Conservation (phyloP, 305 asterid genomes). For the Fraxinus sp. region DNA sequence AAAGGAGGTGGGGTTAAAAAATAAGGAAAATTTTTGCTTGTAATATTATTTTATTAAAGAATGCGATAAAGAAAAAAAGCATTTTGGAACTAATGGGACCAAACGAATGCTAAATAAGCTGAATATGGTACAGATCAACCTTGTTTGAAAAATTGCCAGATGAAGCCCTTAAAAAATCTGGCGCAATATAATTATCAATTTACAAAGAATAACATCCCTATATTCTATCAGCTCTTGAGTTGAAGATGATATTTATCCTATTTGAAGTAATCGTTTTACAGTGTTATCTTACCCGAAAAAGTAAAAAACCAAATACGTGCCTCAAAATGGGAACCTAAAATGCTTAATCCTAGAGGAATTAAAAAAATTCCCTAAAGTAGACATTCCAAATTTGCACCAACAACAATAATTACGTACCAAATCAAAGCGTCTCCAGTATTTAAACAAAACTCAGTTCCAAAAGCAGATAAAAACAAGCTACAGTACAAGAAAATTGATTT, state of each 20-base stretch:
- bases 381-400: slow-evolving; percentile 37
- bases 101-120: not conserved
- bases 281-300: slow-evolving; percentile 17
- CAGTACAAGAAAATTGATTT: not conserved
- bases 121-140: not conserved
- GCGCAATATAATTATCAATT: not conserved
- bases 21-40: too few species aligned
- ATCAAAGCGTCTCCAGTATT: slow-evolving; percentile 6
- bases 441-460: not conserved
- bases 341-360: not conserved
- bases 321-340: not conserved
- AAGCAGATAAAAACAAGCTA: not conserved
- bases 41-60: too few species aligned
- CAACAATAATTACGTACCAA: slow-evolving; percentile 22
- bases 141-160: not conserved
- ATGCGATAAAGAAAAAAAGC: too few species aligned
- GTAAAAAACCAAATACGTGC: not conserved
- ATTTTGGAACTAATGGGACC: too few species aligned
- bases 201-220: not conserved
- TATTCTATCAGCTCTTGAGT: not conserved
- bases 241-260: not conserved
- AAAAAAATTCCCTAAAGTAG: slow-evolving; percentile 3
- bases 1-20: too few species aligned
- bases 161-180: not conserved
- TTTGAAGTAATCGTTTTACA: not conserved